phyloP scores from a whole-genome alignment of 2,329 filamentous ascomycete species.

The Fusarium transvaalense region DNA sequence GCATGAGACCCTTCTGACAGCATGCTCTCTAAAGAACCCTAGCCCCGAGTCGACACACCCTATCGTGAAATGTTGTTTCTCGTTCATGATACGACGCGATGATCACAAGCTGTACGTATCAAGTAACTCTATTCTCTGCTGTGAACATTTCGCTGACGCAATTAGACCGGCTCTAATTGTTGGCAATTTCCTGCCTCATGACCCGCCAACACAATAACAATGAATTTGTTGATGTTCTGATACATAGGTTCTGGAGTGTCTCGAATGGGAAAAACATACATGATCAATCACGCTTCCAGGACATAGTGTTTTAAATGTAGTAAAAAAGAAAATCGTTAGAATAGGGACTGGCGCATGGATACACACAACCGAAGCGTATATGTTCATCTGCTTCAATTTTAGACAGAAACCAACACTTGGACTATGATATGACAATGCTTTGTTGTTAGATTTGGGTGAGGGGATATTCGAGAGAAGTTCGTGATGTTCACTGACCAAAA shows the following conservation, averaged over 20 bases:
- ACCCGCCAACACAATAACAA: constrained; percentile 60
- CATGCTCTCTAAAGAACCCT: constrained; percentile 89
- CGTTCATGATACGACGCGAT: constrained; percentile 94
- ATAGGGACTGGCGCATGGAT: constrained; percentile 34
- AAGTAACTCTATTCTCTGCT: not conserved
- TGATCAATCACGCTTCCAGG: constrained; percentile 1
- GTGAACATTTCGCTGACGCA: constrained; percentile 51
- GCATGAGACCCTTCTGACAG: constrained; percentile 95
- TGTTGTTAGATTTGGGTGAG: not conserved
- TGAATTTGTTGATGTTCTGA: constrained; percentile 1
- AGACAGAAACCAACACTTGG: constrained; percentile 35
- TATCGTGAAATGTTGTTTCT: constrained; percentile 94
- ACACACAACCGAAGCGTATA: constrained; percentile 39
- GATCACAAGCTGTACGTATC: constrained; percentile 90
- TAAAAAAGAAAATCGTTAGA: constrained; percentile 24
- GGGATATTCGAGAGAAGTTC: not conserved
- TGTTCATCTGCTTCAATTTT: constrained; percentile 29
- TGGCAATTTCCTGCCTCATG: constrained; percentile 94
- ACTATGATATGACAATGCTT: not conserved
- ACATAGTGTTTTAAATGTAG: constrained; percentile 1
- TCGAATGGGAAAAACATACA: constrained; percentile 2
- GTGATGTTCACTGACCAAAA: not conserved
- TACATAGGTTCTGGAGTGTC: not conserved
- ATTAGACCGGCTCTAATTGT: constrained; percentile 90
- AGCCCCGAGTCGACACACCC: constrained; percentile 75